Evolutionary conservation across 257 asterid species (phyloP), one percentile per base, ranked within the genome.

Genomic region (Perilla frutescens): DNA sequence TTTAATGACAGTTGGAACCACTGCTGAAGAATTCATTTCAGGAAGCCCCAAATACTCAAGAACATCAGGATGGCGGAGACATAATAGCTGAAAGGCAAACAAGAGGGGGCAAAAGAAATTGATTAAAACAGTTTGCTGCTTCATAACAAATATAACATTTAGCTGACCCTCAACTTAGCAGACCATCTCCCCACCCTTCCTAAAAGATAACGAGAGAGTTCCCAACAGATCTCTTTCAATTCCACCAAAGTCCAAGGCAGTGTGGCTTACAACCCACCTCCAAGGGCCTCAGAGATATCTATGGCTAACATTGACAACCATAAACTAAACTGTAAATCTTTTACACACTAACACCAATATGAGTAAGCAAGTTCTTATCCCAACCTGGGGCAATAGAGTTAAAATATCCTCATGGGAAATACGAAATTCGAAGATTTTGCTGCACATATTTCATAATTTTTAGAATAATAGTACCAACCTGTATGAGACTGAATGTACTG

Each of bases 21-120:
- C 78, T 56, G 40, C 71, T 41, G 83, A 70, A 74, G 79, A 84
- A 65, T 82, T 67, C 83, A 54, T 81, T 47, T 62, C 76, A 79
- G 96, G 96, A 76, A 95, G 85, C 68, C 96, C 98, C 79, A 95
- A 81, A 78, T 72, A 83, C 82, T 80, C 71, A 51, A 90, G 88
- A 75, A 91, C 74, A 68, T 60, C 71, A 48, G 96, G 91, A 84
- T 90, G 73, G 4, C 68, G 85, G 64, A 95, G 95, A 78, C 80
- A 80, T 79, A 90, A 59, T 80, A 87, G 90, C 99, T 95, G 96
- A 76, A 72, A 74, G 49, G 47, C 45, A 57, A 32, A 65, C 4
- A 76, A 13, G 44, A 66, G 66, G 74, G 74, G 59, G 76, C 70
- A 74, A 54, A 53, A 51, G 32, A 70, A 73, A 73, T 58, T 61